A percentile compares a stretch with the other conserved stretches of the same genome.
These are phyloP conservation scores for Sorghum bicolor DNA, from an alignment of 176 grass and related monocot species.

Conservation along the genomic window DNA sequence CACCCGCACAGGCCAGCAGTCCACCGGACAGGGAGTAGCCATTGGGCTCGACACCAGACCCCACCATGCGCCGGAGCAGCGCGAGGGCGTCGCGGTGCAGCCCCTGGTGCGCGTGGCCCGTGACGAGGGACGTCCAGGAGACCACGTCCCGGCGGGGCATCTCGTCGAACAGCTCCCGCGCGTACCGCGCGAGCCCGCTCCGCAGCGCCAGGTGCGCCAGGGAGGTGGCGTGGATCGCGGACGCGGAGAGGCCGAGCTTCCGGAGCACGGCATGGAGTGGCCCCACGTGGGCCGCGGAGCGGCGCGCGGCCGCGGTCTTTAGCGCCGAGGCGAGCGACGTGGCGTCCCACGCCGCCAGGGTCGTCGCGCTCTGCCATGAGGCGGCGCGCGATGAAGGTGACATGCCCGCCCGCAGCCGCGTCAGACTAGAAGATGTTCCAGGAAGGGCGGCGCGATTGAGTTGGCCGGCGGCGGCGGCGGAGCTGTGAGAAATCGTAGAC, in stretches of 20 bases:
- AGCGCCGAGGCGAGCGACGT: slow-evolving; percentile 35
- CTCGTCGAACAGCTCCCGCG: slow-evolving; percentile 49
- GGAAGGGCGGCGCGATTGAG: neutral
- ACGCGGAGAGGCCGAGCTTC: slow-evolving; percentile 42
- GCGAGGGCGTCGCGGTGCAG: neutral
- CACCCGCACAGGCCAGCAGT: slow-evolving; percentile 29
- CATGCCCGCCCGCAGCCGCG: neutral
- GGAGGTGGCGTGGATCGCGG: slow-evolving; percentile 35
- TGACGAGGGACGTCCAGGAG: slow-evolving; percentile 61
- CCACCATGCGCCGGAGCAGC: slow-evolving; percentile 34
- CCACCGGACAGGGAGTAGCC: slow-evolving; percentile 50
- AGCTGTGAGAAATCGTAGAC: neutral
- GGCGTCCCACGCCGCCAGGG: slow-evolving; percentile 17
- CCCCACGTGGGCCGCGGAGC: neutral
- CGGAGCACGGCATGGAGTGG: slow-evolving; percentile 40
- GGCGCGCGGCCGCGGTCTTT: slow-evolving; percentile 9
- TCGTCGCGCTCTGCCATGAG: neutral
- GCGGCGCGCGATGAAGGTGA: neutral
- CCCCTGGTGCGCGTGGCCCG: slow-evolving; percentile 49
- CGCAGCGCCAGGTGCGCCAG: slow-evolving; percentile 25
- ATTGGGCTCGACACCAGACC: slow-evolving; percentile 18
- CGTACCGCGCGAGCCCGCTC: slow-evolving; percentile 26
- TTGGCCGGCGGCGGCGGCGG: neutral
- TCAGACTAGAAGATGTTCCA: neutral
- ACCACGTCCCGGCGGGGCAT: slow-evolving; percentile 47